phyloP scores from a whole-genome alignment of 129 eudicot genomes.

The Rutidosis leptorrhynchoides region DNA sequence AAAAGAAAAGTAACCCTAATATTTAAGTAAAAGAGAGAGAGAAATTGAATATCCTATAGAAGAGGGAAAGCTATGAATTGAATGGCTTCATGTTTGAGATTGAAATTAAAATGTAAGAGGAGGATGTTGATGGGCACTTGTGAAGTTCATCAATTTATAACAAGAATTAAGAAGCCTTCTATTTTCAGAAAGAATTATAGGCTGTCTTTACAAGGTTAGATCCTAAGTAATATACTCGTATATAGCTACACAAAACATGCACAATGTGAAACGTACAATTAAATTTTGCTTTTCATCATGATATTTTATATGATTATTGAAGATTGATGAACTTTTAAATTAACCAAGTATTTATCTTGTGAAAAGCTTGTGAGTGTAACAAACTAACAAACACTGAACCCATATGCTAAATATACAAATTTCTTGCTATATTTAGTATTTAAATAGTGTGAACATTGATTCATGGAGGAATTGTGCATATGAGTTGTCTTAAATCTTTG shows the following conservation, averaged over 20 bases:
- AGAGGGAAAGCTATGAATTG: conserved; percentile 51
- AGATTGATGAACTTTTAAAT: neutral
- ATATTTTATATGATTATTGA: neutral
- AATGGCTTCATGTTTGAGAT: conserved; percentile 65
- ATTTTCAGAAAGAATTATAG: conserved; percentile 25
- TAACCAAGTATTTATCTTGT: neutral
- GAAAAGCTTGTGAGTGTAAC: neutral
- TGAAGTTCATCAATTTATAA: conserved; percentile 62
- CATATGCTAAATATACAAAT: conserved; percentile 1
- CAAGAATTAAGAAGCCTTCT: conserved; percentile 30
- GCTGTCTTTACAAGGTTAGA: conserved; percentile 32
- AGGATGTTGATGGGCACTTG: conserved; percentile 62
- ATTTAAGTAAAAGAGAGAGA: conserved; percentile 14
- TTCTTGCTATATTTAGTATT: neutral
- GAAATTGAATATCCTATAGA: conserved; percentile 38
- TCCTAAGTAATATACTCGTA: too few relatives aligned
- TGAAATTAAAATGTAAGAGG: conserved; percentile 36
- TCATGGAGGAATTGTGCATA: neutral
- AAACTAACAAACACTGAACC: neutral
- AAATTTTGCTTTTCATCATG: neutral
- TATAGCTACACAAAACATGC: conserved; percentile 14
- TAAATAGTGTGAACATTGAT: neutral
- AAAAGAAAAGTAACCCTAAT: conserved; percentile 30
- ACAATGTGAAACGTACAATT: neutral
- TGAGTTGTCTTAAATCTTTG: neutral